Evolutionary conservation across 352 stramenopile species (phyloP), one percentile per base, ranked within the genome.

Genomic region (Phytopythium cucurbitacearum): DNA sequence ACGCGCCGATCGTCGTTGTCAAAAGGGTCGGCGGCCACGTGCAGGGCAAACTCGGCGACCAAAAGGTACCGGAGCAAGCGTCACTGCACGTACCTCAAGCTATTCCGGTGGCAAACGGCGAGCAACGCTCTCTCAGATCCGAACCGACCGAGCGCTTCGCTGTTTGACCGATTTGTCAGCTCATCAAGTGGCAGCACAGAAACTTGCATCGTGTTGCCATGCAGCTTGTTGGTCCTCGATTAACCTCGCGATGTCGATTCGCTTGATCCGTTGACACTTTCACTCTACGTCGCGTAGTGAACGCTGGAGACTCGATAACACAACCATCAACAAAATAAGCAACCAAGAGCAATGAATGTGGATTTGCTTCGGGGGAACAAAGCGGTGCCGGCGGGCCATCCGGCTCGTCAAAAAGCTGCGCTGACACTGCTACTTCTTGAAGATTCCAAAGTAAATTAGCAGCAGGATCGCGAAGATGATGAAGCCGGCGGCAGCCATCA

Each of bases 371-470:
- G 11, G 6, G 15, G 5, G 16, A 13, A 49, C 11, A 4, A 47
- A 15, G n/a, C n/a, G 40, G 16, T 16, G 10, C 15, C 13, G 43
- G n/a, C 34, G 34, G 7, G 12, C 35, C 7, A 28, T 28, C 21
- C 21, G 21, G 21, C 21, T 28, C 21, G 21, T 28, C 21, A 28
- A 28, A 28, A 28, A 28, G 21, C 21, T 1, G 21, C 15, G 28
- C 32, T 21, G 5, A 11, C 12, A 61, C 39, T 65, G 63, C 73
- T 76, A 88, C 67, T 85, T 91, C 58, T 91, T 91, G 69, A 94
- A 94, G 59, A 94, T 89, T 46, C 82, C 82, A 72, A 91, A 93
- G 75, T 93, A 93, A 69, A 94, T 89, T 54, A 94, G 69, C 55
- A 94, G 64, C 9, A 94, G 47, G 60, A 94, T 94, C 36, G 85